Evolutionary conservation across 139 green algal genomes (phyloP), one percentile per base, ranked within the genome.

Genomic region (Nannochloris sp.): DNA sequence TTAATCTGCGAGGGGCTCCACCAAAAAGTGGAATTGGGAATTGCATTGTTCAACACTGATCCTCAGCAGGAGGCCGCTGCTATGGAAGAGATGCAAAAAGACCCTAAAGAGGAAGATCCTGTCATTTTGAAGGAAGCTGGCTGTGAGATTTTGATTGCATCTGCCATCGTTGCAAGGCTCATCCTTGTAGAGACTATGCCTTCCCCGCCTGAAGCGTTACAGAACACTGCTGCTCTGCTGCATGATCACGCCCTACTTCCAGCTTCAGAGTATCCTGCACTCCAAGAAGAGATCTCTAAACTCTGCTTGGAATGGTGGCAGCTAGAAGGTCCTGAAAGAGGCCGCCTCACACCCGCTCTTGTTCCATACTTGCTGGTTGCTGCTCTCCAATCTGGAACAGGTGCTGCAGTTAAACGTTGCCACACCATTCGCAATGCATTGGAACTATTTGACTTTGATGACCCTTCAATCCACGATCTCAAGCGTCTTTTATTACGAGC

Each of bases 251-350:
- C 68, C 2, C 33, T 88, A 0, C 70, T 85, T 68, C 39, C 45
- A 25, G 8, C 55, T 58, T 64, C 23, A 3, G 64, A 78, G 6
- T 25, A 53, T 25, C 74, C 75, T 14, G 69, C 68, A 7, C 19
- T 93, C 33, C 81, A 91, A 51, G 83, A 94, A 14, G 71, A 74
- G 1, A 80, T 90, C 3, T 57, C 76, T 1, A 69, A 67, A 45
- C 66, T 95, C n/a, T 92, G 85, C 73, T 74, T 74, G 32, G 57
- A 57, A 1, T 93, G 83, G 83, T 92, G 85, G 87, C 72, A 81
- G 54, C 65, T 70, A 14, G 61, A 73, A 24, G 39, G 67, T 14
- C 35, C 71, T 3, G 76, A 74, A 29, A 77, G 63, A 8, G 83
- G 92, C 54, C 24, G 51, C 30, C 58, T 94, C 13, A 64, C 90